phyloP scores from a whole-genome alignment of 768 basidiomycete species.

The Boletus reticuloceps region DNA sequence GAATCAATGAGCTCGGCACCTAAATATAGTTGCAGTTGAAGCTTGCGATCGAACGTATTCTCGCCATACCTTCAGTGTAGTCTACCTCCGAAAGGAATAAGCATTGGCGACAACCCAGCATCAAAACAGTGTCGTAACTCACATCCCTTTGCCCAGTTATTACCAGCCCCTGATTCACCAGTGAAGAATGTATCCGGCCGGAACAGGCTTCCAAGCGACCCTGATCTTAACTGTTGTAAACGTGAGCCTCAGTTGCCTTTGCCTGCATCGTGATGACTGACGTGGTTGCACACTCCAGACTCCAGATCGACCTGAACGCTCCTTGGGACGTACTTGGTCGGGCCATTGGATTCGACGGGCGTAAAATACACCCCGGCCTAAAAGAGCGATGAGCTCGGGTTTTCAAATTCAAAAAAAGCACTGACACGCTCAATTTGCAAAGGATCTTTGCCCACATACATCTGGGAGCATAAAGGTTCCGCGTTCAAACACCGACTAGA shows the following conservation, averaged over 20 bases:
- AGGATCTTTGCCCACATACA: slow-evolving; percentile 71
- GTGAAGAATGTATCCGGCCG: slow-evolving; percentile 84
- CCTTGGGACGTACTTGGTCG: slow-evolving; percentile 81
- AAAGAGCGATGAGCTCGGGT: background rate
- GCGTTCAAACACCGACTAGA: slow-evolving; percentile 6
- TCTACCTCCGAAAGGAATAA: slow-evolving; percentile 41
- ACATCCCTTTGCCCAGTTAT: slow-evolving; percentile 98
- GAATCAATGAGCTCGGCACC: slow-evolving; percentile 90
- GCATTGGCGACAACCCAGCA: slow-evolving; percentile 7
- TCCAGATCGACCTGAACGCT: slow-evolving; percentile 92
- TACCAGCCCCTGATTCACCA: slow-evolving; percentile 67
- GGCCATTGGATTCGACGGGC: slow-evolving; percentile 53
- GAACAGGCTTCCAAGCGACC: slow-evolving; percentile 72
- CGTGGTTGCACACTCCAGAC: slow-evolving; percentile 77
- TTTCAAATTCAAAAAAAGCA: slow-evolving; percentile 4
- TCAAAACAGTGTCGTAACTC: slow-evolving; percentile 31
- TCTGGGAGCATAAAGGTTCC: slow-evolving; percentile 33
- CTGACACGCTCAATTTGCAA: slow-evolving; percentile 71
- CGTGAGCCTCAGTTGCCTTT: slow-evolving; percentile 1
- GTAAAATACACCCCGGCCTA: slow-evolving; percentile 83
- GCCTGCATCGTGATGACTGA: slow-evolving; percentile 35
- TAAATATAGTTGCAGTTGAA: slow-evolving; percentile 23
- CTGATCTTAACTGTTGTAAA: slow-evolving; percentile 56
- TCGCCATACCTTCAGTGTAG: slow-evolving; percentile 77
- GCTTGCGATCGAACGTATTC: background rate